Conservation (phyloP, 2,329 filamentous ascomycete genomes). For the Mariannaea sp. region DNA sequence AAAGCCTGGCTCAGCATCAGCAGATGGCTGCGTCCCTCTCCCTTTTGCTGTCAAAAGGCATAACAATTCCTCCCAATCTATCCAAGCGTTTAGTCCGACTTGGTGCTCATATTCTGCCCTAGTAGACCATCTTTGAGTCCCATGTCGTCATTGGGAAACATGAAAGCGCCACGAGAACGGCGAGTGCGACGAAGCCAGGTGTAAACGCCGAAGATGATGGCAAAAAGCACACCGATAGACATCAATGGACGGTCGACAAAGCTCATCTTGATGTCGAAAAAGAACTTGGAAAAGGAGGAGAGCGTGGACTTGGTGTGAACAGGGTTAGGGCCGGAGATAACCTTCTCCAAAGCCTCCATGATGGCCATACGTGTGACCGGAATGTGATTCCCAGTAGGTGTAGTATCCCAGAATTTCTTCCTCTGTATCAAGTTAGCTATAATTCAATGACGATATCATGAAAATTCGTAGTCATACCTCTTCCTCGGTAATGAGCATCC, state of each 20-base stretch:
- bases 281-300: slow-evolving; percentile 70
- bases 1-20: not conserved
- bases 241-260: slow-evolving; percentile 65
- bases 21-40: not conserved
- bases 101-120: slow-evolving; percentile 48
- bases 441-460: not conserved
- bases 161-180: slow-evolving; percentile 58
- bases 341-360: slow-evolving; percentile 79
- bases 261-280: slow-evolving; percentile 66
- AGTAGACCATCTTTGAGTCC: slow-evolving; percentile 69
- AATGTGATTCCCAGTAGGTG: slow-evolving; percentile 86
- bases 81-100: slow-evolving; percentile 39
- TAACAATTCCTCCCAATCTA: not conserved
- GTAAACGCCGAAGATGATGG: slow-evolving; percentile 56
- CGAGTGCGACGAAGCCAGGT: slow-evolving; percentile 61
- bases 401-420: slow-evolving; percentile 93
- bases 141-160: slow-evolving; percentile 65
- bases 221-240: slow-evolving; percentile 61
- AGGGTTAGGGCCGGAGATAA: slow-evolving; percentile 69
- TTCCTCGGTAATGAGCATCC: slow-evolving; percentile 96
- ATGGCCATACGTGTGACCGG: slow-evolving; percentile 88
- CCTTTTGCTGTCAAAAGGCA: not conserved
- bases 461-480: slow-evolving; percentile 68
- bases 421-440: slow-evolving; percentile 62
- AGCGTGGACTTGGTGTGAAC: slow-evolving; percentile 81